phyloP scores from a whole-genome alignment of 257 asterid species.

The Rubia yunnanensis region DNA sequence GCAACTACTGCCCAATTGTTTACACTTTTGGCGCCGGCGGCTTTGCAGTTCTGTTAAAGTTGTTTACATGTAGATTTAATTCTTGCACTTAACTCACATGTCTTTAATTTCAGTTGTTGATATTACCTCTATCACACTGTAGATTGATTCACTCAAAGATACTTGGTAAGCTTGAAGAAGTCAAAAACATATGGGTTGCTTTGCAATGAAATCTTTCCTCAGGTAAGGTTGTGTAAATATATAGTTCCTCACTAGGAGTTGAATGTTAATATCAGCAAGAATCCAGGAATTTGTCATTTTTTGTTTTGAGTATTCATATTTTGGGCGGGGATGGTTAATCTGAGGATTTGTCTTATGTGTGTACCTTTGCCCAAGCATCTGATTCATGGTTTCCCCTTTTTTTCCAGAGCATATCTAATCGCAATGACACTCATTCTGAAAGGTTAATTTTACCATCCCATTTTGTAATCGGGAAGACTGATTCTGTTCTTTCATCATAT shows the following conservation, averaged over 20 bases:
- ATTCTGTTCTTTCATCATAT: neutral
- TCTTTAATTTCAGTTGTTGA: conserved; percentile 7
- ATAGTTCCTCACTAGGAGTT: conserved; percentile 3
- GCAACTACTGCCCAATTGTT: no score
- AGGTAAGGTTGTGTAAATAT: conserved; percentile 42
- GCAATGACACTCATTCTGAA: conserved; percentile 31
- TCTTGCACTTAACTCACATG: conserved; percentile 1
- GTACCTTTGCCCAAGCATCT: conserved; percentile 18
- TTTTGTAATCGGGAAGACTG: neutral
- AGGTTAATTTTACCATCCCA: conserved; percentile 38
- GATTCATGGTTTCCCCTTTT: conserved; percentile 14
- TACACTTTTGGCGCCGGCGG: no score
- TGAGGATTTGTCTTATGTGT: neutral
- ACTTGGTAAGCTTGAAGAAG: conserved; percentile 44
- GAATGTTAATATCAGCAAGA: neutral
- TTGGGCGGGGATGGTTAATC: neutral
- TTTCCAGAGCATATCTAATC: conserved; percentile 41
- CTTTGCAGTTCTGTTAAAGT: neutral
- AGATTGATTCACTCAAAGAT: conserved; percentile 67
- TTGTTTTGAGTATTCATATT: neutral
- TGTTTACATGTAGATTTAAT: conserved; percentile 7
- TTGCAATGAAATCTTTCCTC: conserved; percentile 32
- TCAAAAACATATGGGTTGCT: conserved; percentile 52
- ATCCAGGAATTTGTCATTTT: neutral
- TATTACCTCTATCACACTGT: conserved; percentile 19